phyloP scores from a whole-genome alignment of 2,329 filamentous ascomycete species.

The Cordyceps sp. region DNA sequence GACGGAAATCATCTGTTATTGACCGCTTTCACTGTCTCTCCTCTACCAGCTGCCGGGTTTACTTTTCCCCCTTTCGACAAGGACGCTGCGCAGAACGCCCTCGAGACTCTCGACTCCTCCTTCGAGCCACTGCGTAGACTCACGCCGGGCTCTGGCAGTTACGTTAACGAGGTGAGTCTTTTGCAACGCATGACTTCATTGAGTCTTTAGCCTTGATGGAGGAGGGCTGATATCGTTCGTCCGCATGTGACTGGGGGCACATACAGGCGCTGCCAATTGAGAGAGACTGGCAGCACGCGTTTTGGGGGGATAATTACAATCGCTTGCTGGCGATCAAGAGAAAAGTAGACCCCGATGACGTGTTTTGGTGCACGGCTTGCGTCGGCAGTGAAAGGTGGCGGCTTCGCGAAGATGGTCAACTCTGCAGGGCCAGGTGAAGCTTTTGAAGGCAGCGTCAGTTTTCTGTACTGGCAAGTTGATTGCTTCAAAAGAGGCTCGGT shows the following conservation, averaged over 20 bases:
- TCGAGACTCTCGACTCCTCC: conserved; percentile 8
- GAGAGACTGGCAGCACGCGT: conserved; percentile 19
- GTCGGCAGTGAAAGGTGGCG: conserved; percentile 27
- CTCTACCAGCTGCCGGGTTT: too few species aligned
- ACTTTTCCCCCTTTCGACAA: conserved; percentile 18
- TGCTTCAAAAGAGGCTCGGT: too few species aligned
- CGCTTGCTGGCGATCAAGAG: conserved; percentile 26
- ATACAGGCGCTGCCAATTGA: conserved; percentile 18
- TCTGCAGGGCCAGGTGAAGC: conserved; percentile 8
- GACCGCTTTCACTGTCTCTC: background rate
- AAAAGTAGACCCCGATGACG: conserved; percentile 25
- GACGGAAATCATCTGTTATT: too few species aligned
- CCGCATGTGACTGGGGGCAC: fast-evolving
- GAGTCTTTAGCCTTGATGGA: background rate
- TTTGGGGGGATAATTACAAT: conserved; percentile 29
- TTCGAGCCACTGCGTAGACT: conserved; percentile 21
- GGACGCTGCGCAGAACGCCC: conserved; percentile 10
- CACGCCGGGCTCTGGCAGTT: conserved; percentile 22
- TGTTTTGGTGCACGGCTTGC: conserved; percentile 31
- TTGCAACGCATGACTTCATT: background rate
- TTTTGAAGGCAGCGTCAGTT: too few species aligned
- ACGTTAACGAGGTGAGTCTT: conserved; percentile 26
- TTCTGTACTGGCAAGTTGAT: too few species aligned
- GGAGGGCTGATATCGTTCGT: fast-evolving
- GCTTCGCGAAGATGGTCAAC: conserved; percentile 7